A percentile compares a stretch with the other conserved stretches of the same genome.
phyloP scores from a whole-genome alignment of 2,329 filamentous ascomycete species.

The Trichoderma asperellum region DNA sequence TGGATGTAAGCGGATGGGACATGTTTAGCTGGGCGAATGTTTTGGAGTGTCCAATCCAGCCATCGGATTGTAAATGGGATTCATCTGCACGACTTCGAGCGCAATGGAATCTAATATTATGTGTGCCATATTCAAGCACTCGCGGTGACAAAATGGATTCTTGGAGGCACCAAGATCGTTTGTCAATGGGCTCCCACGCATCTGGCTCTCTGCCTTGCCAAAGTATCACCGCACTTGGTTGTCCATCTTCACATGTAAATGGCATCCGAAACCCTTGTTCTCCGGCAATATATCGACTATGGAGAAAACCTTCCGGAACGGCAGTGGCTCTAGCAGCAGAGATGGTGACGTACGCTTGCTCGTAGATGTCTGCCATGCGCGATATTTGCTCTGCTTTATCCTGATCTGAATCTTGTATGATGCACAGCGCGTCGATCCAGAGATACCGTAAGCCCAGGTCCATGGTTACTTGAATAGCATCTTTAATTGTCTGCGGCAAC shows the following conservation, averaged over 20 bases:
- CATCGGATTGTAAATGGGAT: background rate
- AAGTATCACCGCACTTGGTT: background rate
- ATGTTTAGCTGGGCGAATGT: constrained; percentile 11
- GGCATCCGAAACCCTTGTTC: constrained; percentile 4
- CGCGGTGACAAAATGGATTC: constrained; percentile 18
- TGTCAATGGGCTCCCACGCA: constrained; percentile 17
- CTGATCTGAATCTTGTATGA: constrained; percentile 17
- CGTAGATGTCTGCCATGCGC: constrained; percentile 7
- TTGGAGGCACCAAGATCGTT: constrained; percentile 19
- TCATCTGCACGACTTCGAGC: constrained; percentile 10
- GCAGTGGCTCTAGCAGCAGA: background rate
- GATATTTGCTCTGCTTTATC: constrained; percentile 21
- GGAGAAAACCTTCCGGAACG: constrained; percentile 5
- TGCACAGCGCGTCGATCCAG: constrained; percentile 14
- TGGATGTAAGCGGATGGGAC: constrained; percentile 10
- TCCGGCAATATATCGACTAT: constrained; percentile 1
- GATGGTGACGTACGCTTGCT: constrained; percentile 9
- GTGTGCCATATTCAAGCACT: constrained; percentile 10
- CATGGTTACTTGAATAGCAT: constrained; percentile 1
- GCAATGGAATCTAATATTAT: constrained; percentile 10
- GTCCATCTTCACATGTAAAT: constrained; percentile 5
- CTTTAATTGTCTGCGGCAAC: background rate
- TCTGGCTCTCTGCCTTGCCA: constrained; percentile 11
- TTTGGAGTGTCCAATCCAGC: constrained; percentile 11
- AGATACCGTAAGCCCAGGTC: constrained; percentile 1